A percentile compares a stretch with the other conserved stretches of the same genome.
Conservation (phyloP, 192 early-diverging fungal species). For the Nowakowskiella sp. region DNA sequence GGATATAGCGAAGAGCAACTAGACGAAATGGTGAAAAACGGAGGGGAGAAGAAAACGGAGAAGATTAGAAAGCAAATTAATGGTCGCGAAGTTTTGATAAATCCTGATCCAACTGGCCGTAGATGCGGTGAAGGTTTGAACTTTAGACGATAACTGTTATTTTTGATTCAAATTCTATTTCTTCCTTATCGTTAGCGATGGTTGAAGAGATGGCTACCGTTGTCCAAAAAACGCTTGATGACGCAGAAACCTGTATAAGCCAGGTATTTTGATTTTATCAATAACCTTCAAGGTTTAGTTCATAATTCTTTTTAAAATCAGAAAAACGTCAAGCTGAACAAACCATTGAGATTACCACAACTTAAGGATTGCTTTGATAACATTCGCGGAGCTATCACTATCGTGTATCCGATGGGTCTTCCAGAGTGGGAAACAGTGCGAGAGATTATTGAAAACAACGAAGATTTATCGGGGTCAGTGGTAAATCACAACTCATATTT, state of each 20-base stretch:
- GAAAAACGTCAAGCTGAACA: slow-evolving; percentile 33
- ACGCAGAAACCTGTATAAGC: slow-evolving; percentile 24
- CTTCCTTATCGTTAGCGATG: neutral
- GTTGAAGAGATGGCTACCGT: slow-evolving; percentile 24
- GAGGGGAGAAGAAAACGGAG: slow-evolving; percentile 7
- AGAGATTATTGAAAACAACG: slow-evolving; percentile 40
- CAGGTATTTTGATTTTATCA: slow-evolving; percentile 13
- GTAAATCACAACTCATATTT: slow-evolving; percentile 15
- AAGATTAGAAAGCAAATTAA: slow-evolving; percentile 23
- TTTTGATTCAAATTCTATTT: neutral
- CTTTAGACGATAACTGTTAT: too few species aligned
- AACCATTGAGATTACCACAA: slow-evolving; percentile 14
- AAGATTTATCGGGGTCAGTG: slow-evolving; percentile 42
- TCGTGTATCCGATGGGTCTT: slow-evolving; percentile 48
- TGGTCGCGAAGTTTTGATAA: slow-evolving; percentile 31
- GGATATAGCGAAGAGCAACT: slow-evolving; percentile 52
- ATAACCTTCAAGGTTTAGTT: neutral
- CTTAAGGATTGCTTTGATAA: slow-evolving; percentile 31
- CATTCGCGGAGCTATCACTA: slow-evolving; percentile 41
- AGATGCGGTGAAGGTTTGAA: slow-evolving; percentile 44
- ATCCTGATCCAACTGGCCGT: slow-evolving; percentile 49
- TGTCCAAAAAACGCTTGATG: slow-evolving; percentile 31
- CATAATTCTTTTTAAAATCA: slow-evolving; percentile 3
- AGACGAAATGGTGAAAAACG: slow-evolving; percentile 28
- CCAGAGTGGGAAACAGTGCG: slow-evolving; percentile 44